Conservation (phyloP, 805 yeast genomes). For the Grigorovia transvaalensis region DNA sequence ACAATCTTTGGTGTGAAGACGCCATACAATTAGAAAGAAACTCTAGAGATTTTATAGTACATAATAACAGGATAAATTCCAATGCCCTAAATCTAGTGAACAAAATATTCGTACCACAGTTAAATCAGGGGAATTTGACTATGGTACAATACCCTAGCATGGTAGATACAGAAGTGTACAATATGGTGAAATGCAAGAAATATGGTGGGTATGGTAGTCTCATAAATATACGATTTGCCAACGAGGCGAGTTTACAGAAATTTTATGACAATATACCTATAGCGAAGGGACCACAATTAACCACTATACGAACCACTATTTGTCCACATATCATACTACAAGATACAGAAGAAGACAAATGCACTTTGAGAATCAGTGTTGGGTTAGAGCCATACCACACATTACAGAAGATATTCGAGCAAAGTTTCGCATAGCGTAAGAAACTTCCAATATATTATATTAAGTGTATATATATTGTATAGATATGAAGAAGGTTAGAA, state of each 20-base stretch:
- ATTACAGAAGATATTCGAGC: slow-evolving; percentile 5
- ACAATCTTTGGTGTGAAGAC: slow-evolving; percentile 83
- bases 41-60: slow-evolving; percentile 71
- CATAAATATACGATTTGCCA: slow-evolving; percentile 59
- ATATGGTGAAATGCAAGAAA: slow-evolving; percentile 46
- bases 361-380: slow-evolving; percentile 69
- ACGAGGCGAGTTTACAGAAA: slow-evolving; percentile 51
- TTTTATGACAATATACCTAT: slow-evolving; percentile 51
- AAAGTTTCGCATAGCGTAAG: too few relatives aligned
- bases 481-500: too few relatives aligned
- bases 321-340: slow-evolving; percentile 31
- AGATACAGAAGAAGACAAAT: slow-evolving; percentile 52
- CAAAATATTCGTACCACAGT: slow-evolving; percentile 34
- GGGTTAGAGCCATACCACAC: slow-evolving; percentile 70
- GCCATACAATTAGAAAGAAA: slow-evolving; percentile 86
- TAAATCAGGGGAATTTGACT: slow-evolving; percentile 48
- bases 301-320: slow-evolving; percentile 43
- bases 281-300: slow-evolving; percentile 78
- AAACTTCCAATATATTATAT: too few relatives aligned
- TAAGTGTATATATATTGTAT: too few relatives aligned
- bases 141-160: slow-evolving; percentile 55
- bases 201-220: slow-evolving; percentile 87
- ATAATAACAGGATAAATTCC: slow-evolving; percentile 45
- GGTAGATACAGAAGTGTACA: slow-evolving; percentile 36
- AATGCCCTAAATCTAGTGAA: slow-evolving; percentile 45